Percentiles rank a stretch among this genome's conserved stretches.
These are phyloP conservation scores for Candida coquimbonensis DNA, from an alignment of 805 yeast species.

Conservation along the genomic window DNA sequence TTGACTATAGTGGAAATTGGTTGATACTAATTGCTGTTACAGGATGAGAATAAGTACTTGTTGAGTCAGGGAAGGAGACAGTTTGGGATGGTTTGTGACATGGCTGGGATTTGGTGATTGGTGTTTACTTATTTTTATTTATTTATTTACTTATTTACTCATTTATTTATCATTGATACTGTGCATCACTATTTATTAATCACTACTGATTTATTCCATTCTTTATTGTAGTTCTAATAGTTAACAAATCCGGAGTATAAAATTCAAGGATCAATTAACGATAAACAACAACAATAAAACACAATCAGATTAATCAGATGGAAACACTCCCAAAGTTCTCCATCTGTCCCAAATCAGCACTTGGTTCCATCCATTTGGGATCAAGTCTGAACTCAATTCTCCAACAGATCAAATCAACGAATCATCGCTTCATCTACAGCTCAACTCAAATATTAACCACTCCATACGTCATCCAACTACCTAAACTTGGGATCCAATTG, in stretches of 20 bases:
- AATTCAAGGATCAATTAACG: too few relatives aligned
- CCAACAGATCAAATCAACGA: not conserved
- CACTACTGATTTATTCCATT: too few relatives aligned
- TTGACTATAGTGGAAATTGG: too few relatives aligned
- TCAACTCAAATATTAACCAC: not conserved
- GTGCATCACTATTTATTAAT: too few relatives aligned
- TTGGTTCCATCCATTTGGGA: conserved; percentile 4
- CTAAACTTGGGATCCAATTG: not conserved
- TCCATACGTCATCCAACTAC: conserved; percentile 1
- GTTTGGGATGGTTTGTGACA: not conserved
- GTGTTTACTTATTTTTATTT: not conserved
- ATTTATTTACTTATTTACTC: not conserved
- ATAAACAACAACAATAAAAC: not conserved
- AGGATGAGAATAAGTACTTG: conserved; percentile 6
- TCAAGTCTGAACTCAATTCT: conserved; percentile 2
- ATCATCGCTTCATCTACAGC: conserved; percentile 4
- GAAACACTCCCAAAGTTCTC: not conserved
- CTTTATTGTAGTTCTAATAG: too few relatives aligned
- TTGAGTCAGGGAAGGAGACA: conserved; percentile 2
- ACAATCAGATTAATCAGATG: too few relatives aligned
- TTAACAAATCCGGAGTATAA: too few relatives aligned
- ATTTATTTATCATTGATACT: too few relatives aligned
- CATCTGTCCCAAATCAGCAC: not conserved
- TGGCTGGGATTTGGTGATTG: too few relatives aligned
- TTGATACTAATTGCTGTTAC: not conserved